A percentile compares a stretch with the other conserved stretches of the same genome.
Conservation (phyloP, 192 early-diverging fungal genomes). For the Rhizoclosmatium globosum region DNA sequence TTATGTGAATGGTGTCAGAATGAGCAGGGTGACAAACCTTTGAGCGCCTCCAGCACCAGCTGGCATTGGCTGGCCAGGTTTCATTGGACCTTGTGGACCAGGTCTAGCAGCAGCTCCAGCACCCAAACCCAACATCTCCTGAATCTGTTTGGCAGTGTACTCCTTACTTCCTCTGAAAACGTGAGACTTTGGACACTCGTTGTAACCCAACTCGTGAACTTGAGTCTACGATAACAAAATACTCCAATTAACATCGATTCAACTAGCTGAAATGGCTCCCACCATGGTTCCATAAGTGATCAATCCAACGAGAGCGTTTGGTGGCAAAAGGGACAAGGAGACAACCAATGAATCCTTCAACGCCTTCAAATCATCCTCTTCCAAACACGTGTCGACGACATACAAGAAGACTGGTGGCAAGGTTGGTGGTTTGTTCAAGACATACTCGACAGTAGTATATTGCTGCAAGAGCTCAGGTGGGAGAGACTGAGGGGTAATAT, state of each 20-base stretch:
- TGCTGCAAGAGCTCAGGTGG: conserved; percentile 91
- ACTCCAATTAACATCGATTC: conserved; percentile 6
- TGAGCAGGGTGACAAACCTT: conserved; percentile 51
- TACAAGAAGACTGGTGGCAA: conserved; percentile 94
- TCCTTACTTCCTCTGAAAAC: conserved; percentile 98
- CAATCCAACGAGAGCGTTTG: conserved; percentile 90
- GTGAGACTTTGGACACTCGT: conserved; percentile 96
- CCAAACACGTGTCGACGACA: conserved; percentile 96
- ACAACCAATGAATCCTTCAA: conserved; percentile 93
- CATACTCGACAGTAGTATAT: conserved; percentile 97
- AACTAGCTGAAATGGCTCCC: conserved; percentile 28
- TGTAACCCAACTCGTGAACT: conserved; percentile 95
- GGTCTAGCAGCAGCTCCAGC: conserved; percentile 15
- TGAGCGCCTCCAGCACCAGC: conserved; percentile 53
- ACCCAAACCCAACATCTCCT: conserved; percentile 94
- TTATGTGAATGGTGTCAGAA: conserved; percentile 1
- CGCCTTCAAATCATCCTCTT: conserved; percentile 94
- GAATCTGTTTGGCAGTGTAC: conserved; percentile 92
- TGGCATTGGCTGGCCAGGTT: conserved; percentile 50
- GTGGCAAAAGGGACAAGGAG: conserved; percentile 90
- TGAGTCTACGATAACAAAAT: conserved; percentile 70
- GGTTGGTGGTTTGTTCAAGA: conserved; percentile 81
- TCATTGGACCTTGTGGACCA: conserved; percentile 47
- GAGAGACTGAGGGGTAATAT: conserved; percentile 90
- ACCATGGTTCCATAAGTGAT: conserved; percentile 99